Evolutionary conservation across 768 basidiomycete species (phyloP).

Genomic region (Kwoniella dendrophila): DNA sequence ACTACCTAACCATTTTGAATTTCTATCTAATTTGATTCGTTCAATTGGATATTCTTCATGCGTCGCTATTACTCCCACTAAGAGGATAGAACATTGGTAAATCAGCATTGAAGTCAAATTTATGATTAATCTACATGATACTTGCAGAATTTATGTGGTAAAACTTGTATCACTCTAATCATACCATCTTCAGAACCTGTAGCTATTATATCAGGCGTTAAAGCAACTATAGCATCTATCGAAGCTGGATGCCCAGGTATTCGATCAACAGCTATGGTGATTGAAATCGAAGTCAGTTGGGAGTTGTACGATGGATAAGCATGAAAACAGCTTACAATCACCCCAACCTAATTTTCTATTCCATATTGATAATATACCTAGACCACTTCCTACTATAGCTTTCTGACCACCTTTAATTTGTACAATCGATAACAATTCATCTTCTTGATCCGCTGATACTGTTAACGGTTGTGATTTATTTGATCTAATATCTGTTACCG

Average conservation of each 20-base stretch:
- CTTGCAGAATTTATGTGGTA: constrained; percentile 75
- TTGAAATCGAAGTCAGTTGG: not conserved
- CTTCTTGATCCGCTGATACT: constrained; percentile 93
- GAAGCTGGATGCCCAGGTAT: constrained; percentile 78
- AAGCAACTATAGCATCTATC: constrained; percentile 77
- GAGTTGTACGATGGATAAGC: too few species aligned
- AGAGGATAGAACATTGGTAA: not conserved
- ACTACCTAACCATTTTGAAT: constrained; percentile 84
- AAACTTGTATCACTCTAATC: constrained; percentile 79
- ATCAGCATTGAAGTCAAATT: not conserved
- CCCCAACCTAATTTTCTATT: constrained; percentile 84
- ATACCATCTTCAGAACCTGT: constrained; percentile 92
- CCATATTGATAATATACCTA: constrained; percentile 86
- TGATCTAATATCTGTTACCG: constrained; percentile 85
- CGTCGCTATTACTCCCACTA: constrained; percentile 81
- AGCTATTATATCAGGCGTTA: constrained; percentile 72
- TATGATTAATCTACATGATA: not conserved
- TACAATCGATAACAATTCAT: constrained; percentile 83
- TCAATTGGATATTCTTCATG: constrained; percentile 93
- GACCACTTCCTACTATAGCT: constrained; percentile 81
- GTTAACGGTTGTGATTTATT: constrained; percentile 75
- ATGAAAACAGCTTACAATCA: constrained; percentile 70
- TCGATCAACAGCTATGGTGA: constrained; percentile 29
- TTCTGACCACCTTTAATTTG: constrained; percentile 85
- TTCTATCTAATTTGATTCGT: constrained; percentile 69